Base-by-base conservation (phyloP, 768 basidiomycete genomes). In the Serendipita sp. region DNA sequence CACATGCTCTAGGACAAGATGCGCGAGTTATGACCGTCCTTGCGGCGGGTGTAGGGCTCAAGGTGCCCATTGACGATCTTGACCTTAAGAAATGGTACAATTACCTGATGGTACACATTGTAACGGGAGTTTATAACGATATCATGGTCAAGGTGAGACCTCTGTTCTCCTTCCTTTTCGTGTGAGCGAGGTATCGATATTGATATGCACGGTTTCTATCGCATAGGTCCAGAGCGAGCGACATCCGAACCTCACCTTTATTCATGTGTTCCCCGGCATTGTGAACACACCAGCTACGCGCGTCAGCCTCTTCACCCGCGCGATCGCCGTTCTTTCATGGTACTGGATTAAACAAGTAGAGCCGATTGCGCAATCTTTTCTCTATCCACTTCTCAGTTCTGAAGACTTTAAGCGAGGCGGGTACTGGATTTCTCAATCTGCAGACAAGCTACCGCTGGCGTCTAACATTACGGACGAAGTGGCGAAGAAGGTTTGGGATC, bases 21-120 rank as follows among this genome's bases (percentile, higher is more conserved):
- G 80, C 77, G 24, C 78, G 78, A 63, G 80, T 78, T 16, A 70
- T 83, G 70, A 77, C 77, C 2, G 74, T 83, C 0, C 68, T 82
- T 30, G 72, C 69, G 2, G 73, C 76, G 0, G 76, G 71, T 3
- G 69, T 74, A 0, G 77, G 76, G 3, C 71, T 70, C 0, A 63
- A 68, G 7, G 74, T 82, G 11, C 74, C 80, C 66, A 53, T 78
- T 41, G 72, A 82, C n/a, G 80, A 83, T 67, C 73, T 83, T 24
- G 80, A 76, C 0, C 69, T 83, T 68, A 79, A 79, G 73, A 79
- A 79, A 41, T 18, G 15, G 28, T 60, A n/a, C n/a, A 38, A n/a
- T 28, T 28, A 24, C 32, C 18, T 60, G 10, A 34, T n/a, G 28
- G 56, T 38, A 8, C 24, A 60, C n/a, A 32, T n/a, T 11, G 8